These are phyloP conservation scores for Pleurotus ostreatus DNA, from an alignment of 768 basidiomycete genomes.

Conservation along the genomic window DNA sequence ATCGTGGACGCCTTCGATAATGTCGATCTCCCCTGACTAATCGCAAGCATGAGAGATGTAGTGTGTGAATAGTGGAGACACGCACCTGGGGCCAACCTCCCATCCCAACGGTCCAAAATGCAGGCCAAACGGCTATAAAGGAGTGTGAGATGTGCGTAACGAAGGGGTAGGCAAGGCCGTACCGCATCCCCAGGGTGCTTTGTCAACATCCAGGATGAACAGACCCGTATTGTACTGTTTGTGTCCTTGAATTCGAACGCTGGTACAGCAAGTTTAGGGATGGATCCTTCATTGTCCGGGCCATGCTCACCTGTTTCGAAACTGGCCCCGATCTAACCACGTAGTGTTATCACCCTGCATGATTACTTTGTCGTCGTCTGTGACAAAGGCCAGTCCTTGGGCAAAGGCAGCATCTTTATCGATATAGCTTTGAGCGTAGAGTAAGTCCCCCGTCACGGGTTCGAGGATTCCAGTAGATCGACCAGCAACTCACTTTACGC, in stretches of 20 bases:
- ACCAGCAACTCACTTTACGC: conserved; percentile 52
- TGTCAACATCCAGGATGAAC: conserved; percentile 79
- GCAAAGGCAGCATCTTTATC: conserved; percentile 49
- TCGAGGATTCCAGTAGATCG: not conserved
- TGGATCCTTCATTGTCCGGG: not conserved
- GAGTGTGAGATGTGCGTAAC: not conserved
- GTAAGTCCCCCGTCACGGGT: not conserved
- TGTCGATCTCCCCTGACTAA: conserved; percentile 78
- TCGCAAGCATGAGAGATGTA: conserved; percentile 4
- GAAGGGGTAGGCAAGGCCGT: conserved; percentile 19
- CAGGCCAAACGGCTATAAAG: conserved; percentile 71
- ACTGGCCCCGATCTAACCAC: conserved; percentile 44
- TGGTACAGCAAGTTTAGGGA: conserved; percentile 18
- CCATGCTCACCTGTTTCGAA: conserved; percentile 53
- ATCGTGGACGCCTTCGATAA: conserved; percentile 83
- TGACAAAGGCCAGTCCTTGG: conserved; percentile 51
- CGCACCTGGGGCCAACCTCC: conserved; percentile 64
- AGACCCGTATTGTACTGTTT: conserved; percentile 70
- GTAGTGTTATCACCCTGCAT: conserved; percentile 78
- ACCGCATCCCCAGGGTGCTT: conserved; percentile 90
- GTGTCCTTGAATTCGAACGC: conserved; percentile 74
- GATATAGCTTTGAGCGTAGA: conserved; percentile 48
- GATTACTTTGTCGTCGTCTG: conserved; percentile 54
- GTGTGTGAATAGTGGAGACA: conserved; percentile 8
- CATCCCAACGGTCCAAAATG: conserved; percentile 68